Conservation (phyloP, 2,329 filamentous ascomycete species). For the Claviceps sp. region DNA sequence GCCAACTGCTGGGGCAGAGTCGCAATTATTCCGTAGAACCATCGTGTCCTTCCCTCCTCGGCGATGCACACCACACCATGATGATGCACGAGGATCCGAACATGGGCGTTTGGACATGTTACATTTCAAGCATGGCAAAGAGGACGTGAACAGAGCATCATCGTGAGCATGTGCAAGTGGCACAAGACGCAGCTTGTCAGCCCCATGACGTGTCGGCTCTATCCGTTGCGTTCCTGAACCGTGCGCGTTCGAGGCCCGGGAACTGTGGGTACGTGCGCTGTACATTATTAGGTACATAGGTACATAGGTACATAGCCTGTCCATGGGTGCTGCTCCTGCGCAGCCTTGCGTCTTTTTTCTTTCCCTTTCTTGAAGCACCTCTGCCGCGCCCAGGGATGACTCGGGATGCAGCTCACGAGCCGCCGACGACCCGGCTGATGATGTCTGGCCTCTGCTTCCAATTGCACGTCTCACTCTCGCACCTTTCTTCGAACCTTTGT, state of each 20-base stretch:
- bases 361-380: not conserved
- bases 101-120: no score
- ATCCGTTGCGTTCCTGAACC: not conserved
- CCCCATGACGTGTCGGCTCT: not conserved
- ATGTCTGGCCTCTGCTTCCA: not conserved
- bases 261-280: not conserved
- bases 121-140: no score
- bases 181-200: not conserved
- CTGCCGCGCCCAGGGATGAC: not conserved
- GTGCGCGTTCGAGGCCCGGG: not conserved
- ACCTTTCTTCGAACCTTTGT: no score
- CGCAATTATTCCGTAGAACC: no score
- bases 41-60: no score
- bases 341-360: not conserved
- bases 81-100: no score
- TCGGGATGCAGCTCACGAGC: not conserved
- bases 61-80: no score
- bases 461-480: no score
- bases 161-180: not conserved
- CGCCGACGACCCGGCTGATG: not conserved
- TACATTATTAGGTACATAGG: no score
- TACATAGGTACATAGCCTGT: no score
- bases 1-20: no score
- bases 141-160: no score
- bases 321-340: not conserved